Base-by-base conservation (phyloP, 179 eudicot genomes). In the Carnegiea gigantea region DNA sequence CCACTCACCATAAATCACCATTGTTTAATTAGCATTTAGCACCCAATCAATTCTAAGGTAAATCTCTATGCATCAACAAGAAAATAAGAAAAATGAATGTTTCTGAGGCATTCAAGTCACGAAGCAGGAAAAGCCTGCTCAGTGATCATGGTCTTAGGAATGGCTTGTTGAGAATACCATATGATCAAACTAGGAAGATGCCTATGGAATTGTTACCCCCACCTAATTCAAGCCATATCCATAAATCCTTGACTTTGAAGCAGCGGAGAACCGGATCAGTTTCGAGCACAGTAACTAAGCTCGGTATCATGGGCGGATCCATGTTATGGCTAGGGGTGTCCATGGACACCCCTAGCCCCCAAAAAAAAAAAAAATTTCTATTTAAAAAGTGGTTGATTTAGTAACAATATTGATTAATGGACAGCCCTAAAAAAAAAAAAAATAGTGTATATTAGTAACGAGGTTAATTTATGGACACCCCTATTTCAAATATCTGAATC, bases 21-120 rank as follows among this genome's bases (percentile, higher is more conserved):
- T 12, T 51, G 48, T 17, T n/a, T 11, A n/a, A 13, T 62, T 15
- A 13, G 9, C 53, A 28, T 28, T 26, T 46, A 43, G 38, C 46
- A 26, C 62, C 6, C 49, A 53, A 48, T 62, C 46, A 53, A 20
- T 78, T 15, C 23, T 28, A n/a, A 26, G 26, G 13, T 62, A 54
- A 51, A 73, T 11, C 33, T 57, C 17, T 17, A 18, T 44, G 26
- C 28, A 51, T n/a, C 64, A 40, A 36, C 1, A 30, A 48, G 59
- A 13, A 54, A 13, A 8, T 3, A 54, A 5, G 30, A 11, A 76
- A 80, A 73, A 84, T 84, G 86, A 84, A 77, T 77, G 81, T 65
- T 84, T 81, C 82, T 0, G 75, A 80, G 59, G 81, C 83, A 43
- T 80, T 84, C 73, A 80, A 80, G n/a, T 71, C 86, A 59, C 80